Evolutionary conservation across 169 alveolate genomes (phyloP), one percentile per base, ranked within the genome.

Genomic region (Cryptosporidium felis): DNA sequence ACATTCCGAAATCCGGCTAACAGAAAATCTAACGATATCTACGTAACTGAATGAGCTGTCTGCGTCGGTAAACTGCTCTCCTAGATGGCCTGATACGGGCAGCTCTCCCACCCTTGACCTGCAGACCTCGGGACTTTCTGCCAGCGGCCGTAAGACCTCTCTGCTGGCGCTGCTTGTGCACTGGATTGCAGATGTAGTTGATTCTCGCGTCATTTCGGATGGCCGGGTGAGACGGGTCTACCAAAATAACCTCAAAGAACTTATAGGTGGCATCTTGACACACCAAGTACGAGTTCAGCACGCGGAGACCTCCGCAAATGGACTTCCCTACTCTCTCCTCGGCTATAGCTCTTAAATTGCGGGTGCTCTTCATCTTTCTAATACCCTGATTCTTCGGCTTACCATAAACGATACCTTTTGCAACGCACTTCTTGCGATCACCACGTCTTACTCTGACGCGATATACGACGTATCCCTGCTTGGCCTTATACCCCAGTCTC

Each of bases 371-470:
- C 89, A 94, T 97, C 94, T 97, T 96, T 91, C 93, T 96, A 82
- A 96, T 92, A 95, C 97, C 94, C 89, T 97, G 99, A 90, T 96
- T 97, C 91, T 94, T 92, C 79, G 99, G 99, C 92, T 98, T 98
- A 49, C 99, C 99, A 93, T 98, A 97, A 44, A 97, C 99, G 61
- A 97, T 96, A 88, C 99, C 99, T 94, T 98, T 98, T 82, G 98
- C 92, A 59, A 96, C 99, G 66, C 96, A 95, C 94, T 94, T 96
- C 96, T 97, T 98, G 91, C 99, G 97, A 90, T 98, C 99, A 47
- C 99, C 99, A 89, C 99, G 96, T 92, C 99, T 95, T 82, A 98
- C 98, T 82, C 99, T 96, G 59, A 97, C 98, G 88, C 99, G 96
- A 95, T 97, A 98, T 89, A 98, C 92, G 56, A 96, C 99, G 90